Conservation (phyloP, 2,329 filamentous ascomycete genomes). For the Cladosporium velox region DNA sequence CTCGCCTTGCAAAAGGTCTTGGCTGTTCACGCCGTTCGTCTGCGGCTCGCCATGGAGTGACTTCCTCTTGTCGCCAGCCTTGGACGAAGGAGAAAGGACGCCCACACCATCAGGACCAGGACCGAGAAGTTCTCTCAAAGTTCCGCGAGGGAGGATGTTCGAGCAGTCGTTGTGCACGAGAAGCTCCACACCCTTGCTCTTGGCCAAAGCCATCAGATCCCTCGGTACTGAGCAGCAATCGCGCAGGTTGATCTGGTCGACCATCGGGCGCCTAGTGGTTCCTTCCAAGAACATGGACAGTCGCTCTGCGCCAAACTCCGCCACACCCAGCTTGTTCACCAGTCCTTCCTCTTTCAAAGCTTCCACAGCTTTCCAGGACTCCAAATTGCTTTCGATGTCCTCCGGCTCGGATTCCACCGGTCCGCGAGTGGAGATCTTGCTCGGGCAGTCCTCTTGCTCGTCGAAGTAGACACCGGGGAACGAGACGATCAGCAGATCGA, state of each 20-base stretch:
- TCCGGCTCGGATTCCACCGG: conserved; percentile 53
- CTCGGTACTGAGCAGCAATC: conserved; percentile 96
- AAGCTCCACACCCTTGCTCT: conserved; percentile 78
- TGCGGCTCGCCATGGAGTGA: conserved; percentile 40
- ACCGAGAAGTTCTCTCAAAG: conserved; percentile 79
- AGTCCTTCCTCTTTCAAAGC: conserved; percentile 68
- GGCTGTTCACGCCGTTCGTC: conserved; percentile 64
- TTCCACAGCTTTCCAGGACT: conserved; percentile 71
- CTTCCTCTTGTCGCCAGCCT: conserved; percentile 44
- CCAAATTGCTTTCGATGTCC: conserved; percentile 63
- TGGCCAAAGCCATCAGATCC: conserved; percentile 80
- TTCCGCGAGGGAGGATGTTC: conserved; percentile 84
- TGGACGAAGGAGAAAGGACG: conserved; percentile 62
- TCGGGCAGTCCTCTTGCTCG: conserved; percentile 75
- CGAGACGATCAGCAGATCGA: conserved; percentile 88
- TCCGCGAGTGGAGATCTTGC: conserved; percentile 52
- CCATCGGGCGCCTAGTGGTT: conserved; percentile 71
- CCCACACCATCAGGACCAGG: conserved; percentile 71
- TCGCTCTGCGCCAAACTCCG: conserved; percentile 88
- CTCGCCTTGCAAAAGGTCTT: conserved; percentile 69
- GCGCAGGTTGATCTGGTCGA: conserved; percentile 94
- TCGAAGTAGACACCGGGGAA: conserved; percentile 95
- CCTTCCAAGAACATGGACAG: conserved; percentile 73
- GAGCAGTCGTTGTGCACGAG: conserved; percentile 93
- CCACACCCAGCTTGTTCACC: conserved; percentile 76